Evolutionary conservation across 306 rosid genomes (phyloP), one percentile per base, ranked within the genome.

Genomic region (Prunus mume): DNA sequence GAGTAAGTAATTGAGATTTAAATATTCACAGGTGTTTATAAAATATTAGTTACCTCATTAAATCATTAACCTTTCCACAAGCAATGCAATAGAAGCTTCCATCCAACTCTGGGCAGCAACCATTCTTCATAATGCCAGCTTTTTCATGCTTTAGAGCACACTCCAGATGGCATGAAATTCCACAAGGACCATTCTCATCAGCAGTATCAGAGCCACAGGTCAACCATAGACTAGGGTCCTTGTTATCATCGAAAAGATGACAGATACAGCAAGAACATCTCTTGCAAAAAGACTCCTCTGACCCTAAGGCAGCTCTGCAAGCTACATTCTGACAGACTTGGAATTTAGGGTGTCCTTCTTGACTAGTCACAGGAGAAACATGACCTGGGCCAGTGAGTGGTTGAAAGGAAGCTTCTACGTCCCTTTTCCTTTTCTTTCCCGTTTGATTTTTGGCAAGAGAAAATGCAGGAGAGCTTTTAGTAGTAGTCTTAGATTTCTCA

Each of bases 161-260:
- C 86, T 91, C 97, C 80, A 94, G 81, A 90, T 94, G 98, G 83
- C 96, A 91, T 14, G 98, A 94, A 82, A 90, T 81, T 81, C 96
- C 97, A 85, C 98, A 94, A 15, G 90, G 78, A 46, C 79, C 90
- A 12, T 83, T 68, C 77, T 77, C 96, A 73, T 75, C 81, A 28
- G 76, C 81, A 61, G 80, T 46, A 70, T 90, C 90, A 54, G 91
- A 68, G 57, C 85, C 69, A 73, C 98, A 94, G 58, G 94, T 87
- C 83, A 94, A 82, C 98, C 98, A 94, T 70, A 91, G 78, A 87
- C 96, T 94, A 22, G 98, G 97, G 81, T 94, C 98, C 87, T 94
- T 94, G 90, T 94, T 94, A 84, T 94, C 94, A 71, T 94, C 98
- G 58, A 81, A 94, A 72, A 69, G 69, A 73, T 85, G 93, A 71